Conservation (phyloP, 2,329 filamentous ascomycete genomes). For the Meredithiella fracta region DNA sequence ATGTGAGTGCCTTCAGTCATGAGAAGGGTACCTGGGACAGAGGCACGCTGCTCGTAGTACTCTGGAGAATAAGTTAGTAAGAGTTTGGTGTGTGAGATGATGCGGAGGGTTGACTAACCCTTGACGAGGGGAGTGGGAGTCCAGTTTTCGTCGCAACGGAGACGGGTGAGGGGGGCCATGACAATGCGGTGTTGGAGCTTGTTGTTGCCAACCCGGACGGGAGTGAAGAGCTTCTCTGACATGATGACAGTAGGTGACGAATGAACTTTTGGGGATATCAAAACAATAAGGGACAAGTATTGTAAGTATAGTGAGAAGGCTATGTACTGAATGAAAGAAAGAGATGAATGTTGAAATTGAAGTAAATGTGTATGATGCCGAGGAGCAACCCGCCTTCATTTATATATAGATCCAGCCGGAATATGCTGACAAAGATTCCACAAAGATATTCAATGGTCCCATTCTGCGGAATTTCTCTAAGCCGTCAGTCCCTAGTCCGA, state of each 20-base stretch:
- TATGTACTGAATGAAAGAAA: not conserved
- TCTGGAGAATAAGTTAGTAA: constrained; percentile 17
- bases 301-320: not conserved
- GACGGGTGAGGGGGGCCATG: constrained; percentile 42
- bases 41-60: constrained; percentile 31
- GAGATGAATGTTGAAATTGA: too few species aligned
- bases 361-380: too few species aligned
- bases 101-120: not conserved
- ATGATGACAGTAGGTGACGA: not conserved
- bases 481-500: too few species aligned
- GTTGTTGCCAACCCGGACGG: constrained; percentile 26
- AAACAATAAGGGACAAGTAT: not conserved
- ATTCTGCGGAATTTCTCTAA: too few species aligned
- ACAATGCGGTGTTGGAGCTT: constrained; percentile 29
- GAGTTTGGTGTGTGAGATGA: not conserved
- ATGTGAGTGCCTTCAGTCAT: constrained; percentile 30
- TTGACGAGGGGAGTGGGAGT: constrained; percentile 23
- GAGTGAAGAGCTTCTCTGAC: constrained; percentile 25
- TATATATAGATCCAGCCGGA: too few species aligned
- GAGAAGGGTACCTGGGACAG: constrained; percentile 26
- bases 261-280: not conserved
- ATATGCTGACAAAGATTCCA: too few species aligned
- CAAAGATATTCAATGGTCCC: too few species aligned
- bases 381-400: too few species aligned
- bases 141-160: constrained; percentile 28